phyloP scores from a whole-genome alignment of 306 rosid species.

The Dicorynia guianensis region DNA sequence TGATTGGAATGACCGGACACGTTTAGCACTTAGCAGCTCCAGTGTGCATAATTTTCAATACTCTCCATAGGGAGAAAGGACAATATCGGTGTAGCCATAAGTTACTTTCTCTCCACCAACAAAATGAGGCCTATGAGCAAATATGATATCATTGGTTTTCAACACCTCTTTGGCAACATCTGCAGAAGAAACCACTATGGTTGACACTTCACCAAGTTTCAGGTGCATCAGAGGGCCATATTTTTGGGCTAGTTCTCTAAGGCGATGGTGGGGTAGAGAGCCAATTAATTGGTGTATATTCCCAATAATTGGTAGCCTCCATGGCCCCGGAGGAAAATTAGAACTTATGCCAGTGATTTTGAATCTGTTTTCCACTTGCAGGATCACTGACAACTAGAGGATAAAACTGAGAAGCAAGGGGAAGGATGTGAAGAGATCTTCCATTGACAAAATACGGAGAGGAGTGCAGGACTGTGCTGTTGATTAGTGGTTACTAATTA shows the following conservation, averaged over 20 bases:
- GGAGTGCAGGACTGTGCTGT: neutral
- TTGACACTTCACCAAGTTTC: slow-evolving; percentile 35
- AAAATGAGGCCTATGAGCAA: slow-evolving; percentile 31
- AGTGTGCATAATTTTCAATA: slow-evolving; percentile 43
- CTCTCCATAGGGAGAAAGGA: slow-evolving; percentile 34
- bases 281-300: slow-evolving; percentile 42
- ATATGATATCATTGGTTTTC: slow-evolving; percentile 33
- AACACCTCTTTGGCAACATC: slow-evolving; percentile 46
- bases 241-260: slow-evolving; percentile 26
- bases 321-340: slow-evolving; percentile 42
- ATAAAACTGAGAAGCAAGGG: neutral
- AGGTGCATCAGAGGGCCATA: slow-evolving; percentile 50
- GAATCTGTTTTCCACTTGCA: neutral
- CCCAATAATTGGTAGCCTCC: slow-evolving; percentile 40
- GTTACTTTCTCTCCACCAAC: neutral
- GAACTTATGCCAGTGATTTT: neutral
- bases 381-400: neutral
- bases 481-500: neutral
- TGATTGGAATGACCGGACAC: slow-evolving; percentile 31
- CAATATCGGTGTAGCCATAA: slow-evolving; percentile 3
- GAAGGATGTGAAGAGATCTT: neutral
- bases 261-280: neutral
- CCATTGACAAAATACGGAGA: slow-evolving; percentile 2
- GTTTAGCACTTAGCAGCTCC: slow-evolving; percentile 39
- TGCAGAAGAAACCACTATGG: slow-evolving; percentile 42